Base-by-base conservation (phyloP, 108 stramenopile genomes). In the Discostella pseudostelligera region DNA sequence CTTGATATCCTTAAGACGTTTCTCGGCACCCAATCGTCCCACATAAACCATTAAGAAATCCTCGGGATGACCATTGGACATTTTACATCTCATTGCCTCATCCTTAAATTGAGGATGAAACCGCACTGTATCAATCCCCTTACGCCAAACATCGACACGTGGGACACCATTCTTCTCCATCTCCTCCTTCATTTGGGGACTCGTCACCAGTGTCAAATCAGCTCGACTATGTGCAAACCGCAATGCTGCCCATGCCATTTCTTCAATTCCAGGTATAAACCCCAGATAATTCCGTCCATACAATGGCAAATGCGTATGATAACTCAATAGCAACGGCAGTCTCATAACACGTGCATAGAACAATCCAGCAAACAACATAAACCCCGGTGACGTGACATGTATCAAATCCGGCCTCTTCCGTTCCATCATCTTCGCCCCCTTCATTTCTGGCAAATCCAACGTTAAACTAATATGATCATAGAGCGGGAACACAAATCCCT, bases 291-390 rank as follows among this genome's bases (percentile, higher is more conserved):
- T 82, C 7, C 82, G 65, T 8, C 84, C 95, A 67, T 98, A 98
- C 8, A 83, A 63, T 9, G 96, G 96, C 9, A 98, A 75, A 64
- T 97, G 96, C 2, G 98, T 98, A 81, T 98, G 98, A 63, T 98
- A 98, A 44, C 85, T 85, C 51, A 98, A 74, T 26, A 93, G 46
- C 4, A 94, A 74, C 0, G 93, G 93, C 29, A 91, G 69, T 35
- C 83, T 74, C 85, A 90, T 88, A 29, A 88, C 83, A 3, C 87
- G 83, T 14, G 93, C 85, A 50, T 94, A 94, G 43, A 94, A 85
- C 24, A 91, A 59, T 20, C 88, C 88, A 8, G 97, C 86, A 60
- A 94, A 79, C 37, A 87, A 47, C 68, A 98, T 72, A 59, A 96
- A 94, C 0, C 96, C 96, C 79, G 97, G 97, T 63, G 82, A 86